Base-by-base conservation (phyloP, 176 grass and related monocot genomes). In the Carex kokanica region DNA sequence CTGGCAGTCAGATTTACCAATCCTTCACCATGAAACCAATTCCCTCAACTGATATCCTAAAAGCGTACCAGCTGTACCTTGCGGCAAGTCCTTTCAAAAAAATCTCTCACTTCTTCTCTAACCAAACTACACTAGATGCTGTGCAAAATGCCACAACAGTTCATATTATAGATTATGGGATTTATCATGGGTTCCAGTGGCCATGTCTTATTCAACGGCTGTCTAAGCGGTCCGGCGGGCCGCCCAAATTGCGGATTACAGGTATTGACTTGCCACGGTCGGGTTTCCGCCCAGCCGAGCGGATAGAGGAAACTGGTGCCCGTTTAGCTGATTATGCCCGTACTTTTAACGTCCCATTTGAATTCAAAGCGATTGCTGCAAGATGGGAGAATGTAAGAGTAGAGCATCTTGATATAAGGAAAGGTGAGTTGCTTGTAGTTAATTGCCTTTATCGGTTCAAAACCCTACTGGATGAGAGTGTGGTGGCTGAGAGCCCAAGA, bases 131-230 rank as follows among this genome's bases (percentile, higher is more conserved):
- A 77, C 0, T 99, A 67, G 82, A 99, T 91, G 89, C 86, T 3
- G 86, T 64, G 41, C 73, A 88, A 87, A 99, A 93, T 66, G 91
- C 88, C 18, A 89, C 79, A 60, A 90, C 86, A 79, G 84, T 99
- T 86, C 96, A 95, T 84, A 99, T 99, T 36, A 85, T 99, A 1
- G 96, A 99, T 61, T 95, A 73, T 1, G 96, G 96, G 45, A 86
- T 99, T 63, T 90, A 93, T 79, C 93, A 99, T 72, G 96, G 96
- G 15, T 93, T 99, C 40, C 96, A 99, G 61, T 99, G 96, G 96
- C 96, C 96, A 0, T 95, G 91, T 66, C 89, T 99, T 62, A 90
- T 99, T 84, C 91, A 99, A 18, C 63, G 93, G 29, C 88, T 99
- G 10, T 87, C 91, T 83, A 86, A 70, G 21, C 82, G 57, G 52